phyloP scores from a whole-genome alignment of 139 green algal genomes.

The Trebouxia sp. region DNA sequence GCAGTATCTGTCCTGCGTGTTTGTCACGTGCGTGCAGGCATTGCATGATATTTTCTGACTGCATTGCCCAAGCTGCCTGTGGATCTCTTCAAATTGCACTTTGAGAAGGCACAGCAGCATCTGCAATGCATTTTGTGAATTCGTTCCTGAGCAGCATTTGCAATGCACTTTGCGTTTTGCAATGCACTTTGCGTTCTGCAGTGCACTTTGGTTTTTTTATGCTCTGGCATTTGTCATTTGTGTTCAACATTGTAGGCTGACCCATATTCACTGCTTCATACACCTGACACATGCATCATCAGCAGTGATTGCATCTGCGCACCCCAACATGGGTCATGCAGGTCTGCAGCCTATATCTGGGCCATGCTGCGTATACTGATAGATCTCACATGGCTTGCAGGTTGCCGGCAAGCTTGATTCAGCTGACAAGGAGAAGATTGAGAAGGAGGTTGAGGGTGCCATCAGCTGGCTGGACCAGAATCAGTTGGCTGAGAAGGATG shows the following conservation, averaged over 20 bases:
- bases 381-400: constrained; percentile 20
- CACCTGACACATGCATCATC: background rate
- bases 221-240: background rate
- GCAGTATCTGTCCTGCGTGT: background rate
- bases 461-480: constrained; percentile 96
- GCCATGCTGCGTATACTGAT: background rate
- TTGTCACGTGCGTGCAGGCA: background rate
- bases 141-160: too few species aligned
- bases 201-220: background rate
- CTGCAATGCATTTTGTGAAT: too few species aligned
- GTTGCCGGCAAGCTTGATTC: constrained; percentile 74
- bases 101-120: too few species aligned
- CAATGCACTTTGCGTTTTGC: background rate
- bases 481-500: constrained; percentile 88
- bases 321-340: background rate
- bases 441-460: constrained; percentile 80
- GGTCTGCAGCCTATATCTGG: background rate
- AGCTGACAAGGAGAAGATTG: constrained; percentile 89
- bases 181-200: background rate
- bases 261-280: background rate
- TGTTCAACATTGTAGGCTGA: background rate
- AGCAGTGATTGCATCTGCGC: background rate
- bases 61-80: too few species aligned
- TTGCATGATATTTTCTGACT: background rate
- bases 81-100: too few species aligned